Evolutionary conservation across 495 filamentous ascomycete genomes (phyloP), one percentile per base, ranked within the genome.

Genomic region (Lasiosphaeria hispida): DNA sequence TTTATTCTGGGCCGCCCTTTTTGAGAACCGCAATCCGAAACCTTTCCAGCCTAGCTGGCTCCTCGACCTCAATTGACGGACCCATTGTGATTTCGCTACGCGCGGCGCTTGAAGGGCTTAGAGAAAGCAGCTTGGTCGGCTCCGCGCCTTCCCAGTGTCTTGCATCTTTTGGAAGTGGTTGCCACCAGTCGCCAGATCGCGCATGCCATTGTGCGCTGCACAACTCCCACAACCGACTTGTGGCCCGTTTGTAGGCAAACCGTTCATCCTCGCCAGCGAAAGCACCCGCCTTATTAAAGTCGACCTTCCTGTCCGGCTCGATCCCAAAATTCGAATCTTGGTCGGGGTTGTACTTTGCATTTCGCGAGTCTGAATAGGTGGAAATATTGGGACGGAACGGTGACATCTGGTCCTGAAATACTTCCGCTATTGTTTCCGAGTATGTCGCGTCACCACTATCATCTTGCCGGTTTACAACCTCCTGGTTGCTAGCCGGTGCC

Each of bases 371-470:
- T 0, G 65, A 66, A 61, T 85, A 85, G 1, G 73, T 74, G 0
- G 85, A 82, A n/a, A 88, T 76, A 65, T 90, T 91, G 4, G 88
- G 87, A 5, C 86, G 75, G 69, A 91, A 90, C 8, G 87, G 87
- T 0, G 84, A 82, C 23, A 80, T 80, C 17, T 79, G 75, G 63
- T 90, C 85, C 65, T 90, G 86, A 66, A 86, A 88, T 23, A 84
- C 80, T 60, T 89, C 85, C 15, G 87, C 79, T 19, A 88, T 79
- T 5, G 85, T 88, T 64, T 90, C 87, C 13, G 85, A 74, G 62
- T 87, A 81, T 4, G 84, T 77, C 0, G 80, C 77, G 62, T 88
- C 84, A 1, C 62, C 67, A 52, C 47, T 58, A 10, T 67, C 62
- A 10, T 52, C 50, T 0, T 30, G 14, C 18, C 0, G 14, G 2